These are phyloP conservation scores for Fusarium miscanthi DNA, from an alignment of 2,329 filamentous ascomycete genomes.

Conservation along the genomic window DNA sequence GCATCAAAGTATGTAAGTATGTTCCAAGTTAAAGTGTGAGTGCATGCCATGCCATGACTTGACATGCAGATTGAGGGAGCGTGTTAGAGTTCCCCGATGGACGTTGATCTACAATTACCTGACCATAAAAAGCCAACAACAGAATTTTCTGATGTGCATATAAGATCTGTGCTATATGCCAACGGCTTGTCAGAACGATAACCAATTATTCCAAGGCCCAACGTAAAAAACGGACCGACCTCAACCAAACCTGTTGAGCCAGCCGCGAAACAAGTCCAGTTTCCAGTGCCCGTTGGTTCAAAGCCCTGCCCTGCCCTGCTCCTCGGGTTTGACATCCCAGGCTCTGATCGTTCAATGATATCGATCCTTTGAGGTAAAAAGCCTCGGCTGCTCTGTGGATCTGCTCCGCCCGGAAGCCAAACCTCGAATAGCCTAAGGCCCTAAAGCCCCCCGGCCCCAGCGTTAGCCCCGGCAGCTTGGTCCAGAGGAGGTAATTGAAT, in stretches of 20 bases:
- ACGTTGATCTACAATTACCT: background rate
- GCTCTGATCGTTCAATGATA: constrained; percentile 28
- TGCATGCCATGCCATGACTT: background rate
- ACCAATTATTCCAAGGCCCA: constrained; percentile 12
- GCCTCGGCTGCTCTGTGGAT: constrained; percentile 14
- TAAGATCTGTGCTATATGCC: constrained; percentile 7
- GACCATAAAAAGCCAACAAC: background rate
- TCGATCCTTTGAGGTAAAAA: constrained; percentile 9
- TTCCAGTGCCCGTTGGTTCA: constrained; percentile 17
- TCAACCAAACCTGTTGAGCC: background rate
- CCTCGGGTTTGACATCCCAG: constrained; percentile 14
- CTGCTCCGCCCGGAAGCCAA: constrained; percentile 20
- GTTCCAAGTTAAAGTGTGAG: background rate
- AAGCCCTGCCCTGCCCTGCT: background rate
- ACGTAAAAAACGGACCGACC: constrained; percentile 5
- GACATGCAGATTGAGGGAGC: background rate
- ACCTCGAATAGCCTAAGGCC: constrained; percentile 21
- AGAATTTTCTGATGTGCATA: background rate
- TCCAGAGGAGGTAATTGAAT: constrained; percentile 31
- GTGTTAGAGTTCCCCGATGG: background rate
- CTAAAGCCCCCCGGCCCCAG: constrained; percentile 17
- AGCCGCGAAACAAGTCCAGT: constrained; percentile 6
- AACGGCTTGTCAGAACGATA: constrained; percentile 23
- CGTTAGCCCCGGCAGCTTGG: constrained; percentile 22
- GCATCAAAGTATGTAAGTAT: background rate